These are phyloP conservation scores for Candida chauliodis DNA, from an alignment of 805 yeast genomes.

Conservation along the genomic window DNA sequence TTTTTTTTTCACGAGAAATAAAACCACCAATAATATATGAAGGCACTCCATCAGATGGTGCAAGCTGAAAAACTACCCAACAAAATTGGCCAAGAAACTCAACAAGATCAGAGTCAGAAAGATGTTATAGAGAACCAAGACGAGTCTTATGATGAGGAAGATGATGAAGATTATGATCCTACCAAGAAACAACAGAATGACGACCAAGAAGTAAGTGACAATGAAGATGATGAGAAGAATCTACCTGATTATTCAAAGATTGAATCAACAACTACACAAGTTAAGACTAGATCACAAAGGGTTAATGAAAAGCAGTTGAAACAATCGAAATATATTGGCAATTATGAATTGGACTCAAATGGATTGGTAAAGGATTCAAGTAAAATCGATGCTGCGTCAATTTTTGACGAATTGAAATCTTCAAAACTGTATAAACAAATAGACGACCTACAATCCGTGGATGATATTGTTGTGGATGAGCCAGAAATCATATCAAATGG, in stretches of 20 bases:
- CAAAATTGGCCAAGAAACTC: no score
- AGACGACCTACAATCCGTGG: constrained; percentile 2
- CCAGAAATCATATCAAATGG: constrained; percentile 7
- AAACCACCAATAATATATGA: no score
- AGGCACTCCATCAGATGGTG: not conserved
- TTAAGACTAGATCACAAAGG: constrained; percentile 68
- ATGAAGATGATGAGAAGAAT: constrained; percentile 33
- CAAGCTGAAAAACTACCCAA: not conserved
- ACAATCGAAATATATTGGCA: constrained; percentile 13
- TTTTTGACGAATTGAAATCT: constrained; percentile 26
- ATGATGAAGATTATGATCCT: constrained; percentile 12
- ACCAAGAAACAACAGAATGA: constrained; percentile 21
- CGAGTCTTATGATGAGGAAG: constrained; percentile 10
- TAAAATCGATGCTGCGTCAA: constrained; percentile 27
- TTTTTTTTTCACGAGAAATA: constrained; percentile 5
- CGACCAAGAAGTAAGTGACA: constrained; percentile 23
- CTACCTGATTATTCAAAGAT: constrained; percentile 47
- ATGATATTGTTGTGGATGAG: not conserved
- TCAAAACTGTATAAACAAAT: constrained; percentile 6
- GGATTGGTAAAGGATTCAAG: constrained; percentile 13
- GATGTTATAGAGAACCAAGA: constrained; percentile 5
- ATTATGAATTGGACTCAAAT: constrained; percentile 9
- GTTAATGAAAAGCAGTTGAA: constrained; percentile 29
- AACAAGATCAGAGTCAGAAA: no score
- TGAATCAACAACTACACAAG: constrained; percentile 52